A percentile compares a stretch with the other conserved stretches of the same genome.
Conservation (phyloP, 208 protist species). For the Wallacemonas collosoma region DNA sequence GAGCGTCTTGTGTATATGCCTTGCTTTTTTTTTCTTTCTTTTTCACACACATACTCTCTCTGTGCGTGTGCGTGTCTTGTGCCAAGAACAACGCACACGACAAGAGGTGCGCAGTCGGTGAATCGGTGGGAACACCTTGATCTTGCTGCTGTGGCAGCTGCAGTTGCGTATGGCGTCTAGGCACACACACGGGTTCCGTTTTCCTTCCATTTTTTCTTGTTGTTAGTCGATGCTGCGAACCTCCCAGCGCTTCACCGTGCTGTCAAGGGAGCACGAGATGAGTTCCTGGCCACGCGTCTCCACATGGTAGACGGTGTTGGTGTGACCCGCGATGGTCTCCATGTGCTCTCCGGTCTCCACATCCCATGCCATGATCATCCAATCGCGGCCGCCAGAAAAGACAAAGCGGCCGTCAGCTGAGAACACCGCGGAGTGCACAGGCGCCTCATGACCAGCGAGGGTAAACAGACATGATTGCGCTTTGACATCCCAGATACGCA, state of each 20-base stretch:
- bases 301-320: conserved; percentile 23
- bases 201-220: neutral
- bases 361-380: conserved; percentile 18
- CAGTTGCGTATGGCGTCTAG: too few species aligned
- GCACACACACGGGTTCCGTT: too few species aligned
- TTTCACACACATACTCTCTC: too few species aligned
- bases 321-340: conserved; percentile 17
- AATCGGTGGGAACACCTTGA: too few species aligned
- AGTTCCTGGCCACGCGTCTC: conserved; percentile 16
- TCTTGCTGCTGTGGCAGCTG: too few species aligned
- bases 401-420: conserved; percentile 3
- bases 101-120: too few species aligned
- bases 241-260: conserved; percentile 22
- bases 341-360: conserved; percentile 3
- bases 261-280: conserved; percentile 23
- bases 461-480: neutral
- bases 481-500: conserved; percentile 19
- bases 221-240: conserved; percentile 7
- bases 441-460: conserved; percentile 8
- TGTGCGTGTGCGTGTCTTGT: too few species aligned
- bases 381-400: conserved; percentile 15
- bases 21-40: too few species aligned
- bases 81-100: too few species aligned
- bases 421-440: conserved; percentile 19
- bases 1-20: too few species aligned